These are phyloP conservation scores for Cicer bijugum DNA, from an alignment of 306 rosid genomes.

Conservation along the genomic window DNA sequence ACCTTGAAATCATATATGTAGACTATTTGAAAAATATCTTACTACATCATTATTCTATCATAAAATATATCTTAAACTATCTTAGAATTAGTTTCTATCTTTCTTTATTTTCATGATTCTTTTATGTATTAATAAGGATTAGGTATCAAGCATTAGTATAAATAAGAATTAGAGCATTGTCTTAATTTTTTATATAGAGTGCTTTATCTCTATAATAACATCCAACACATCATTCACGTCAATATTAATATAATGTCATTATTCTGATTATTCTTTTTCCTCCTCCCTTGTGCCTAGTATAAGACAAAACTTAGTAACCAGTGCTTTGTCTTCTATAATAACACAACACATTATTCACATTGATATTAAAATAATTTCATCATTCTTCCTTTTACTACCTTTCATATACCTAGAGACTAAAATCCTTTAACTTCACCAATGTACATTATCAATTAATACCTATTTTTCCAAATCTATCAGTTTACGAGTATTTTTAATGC, in stretches of 20 bases:
- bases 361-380: slow-evolving; percentile 7
- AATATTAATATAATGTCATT: slow-evolving; percentile 2
- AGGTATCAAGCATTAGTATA: neutral
- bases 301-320: neutral
- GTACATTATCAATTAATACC: slow-evolving; percentile 14
- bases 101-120: slow-evolving; percentile 3
- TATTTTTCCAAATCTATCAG: slow-evolving; percentile 22
- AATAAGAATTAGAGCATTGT: neutral
- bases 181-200: neutral
- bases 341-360: neutral
- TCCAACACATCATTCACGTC: neutral
- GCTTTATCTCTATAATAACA: slow-evolving; percentile 14
- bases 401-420: neutral
- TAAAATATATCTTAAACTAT: neutral
- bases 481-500: slow-evolving; percentile 25
- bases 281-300: neutral
- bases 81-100: neutral
- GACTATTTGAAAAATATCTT: neutral
- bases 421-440: slow-evolving; percentile 16
- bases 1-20: slow-evolving; percentile 7
- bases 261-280: neutral
- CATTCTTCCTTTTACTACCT: neutral
- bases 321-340: neutral
- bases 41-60: neutral
- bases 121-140: neutral